These are phyloP conservation scores for Trichosporon coremiiforme DNA, from an alignment of 1,284 basidiomycete genomes.

Conservation along the genomic window DNA sequence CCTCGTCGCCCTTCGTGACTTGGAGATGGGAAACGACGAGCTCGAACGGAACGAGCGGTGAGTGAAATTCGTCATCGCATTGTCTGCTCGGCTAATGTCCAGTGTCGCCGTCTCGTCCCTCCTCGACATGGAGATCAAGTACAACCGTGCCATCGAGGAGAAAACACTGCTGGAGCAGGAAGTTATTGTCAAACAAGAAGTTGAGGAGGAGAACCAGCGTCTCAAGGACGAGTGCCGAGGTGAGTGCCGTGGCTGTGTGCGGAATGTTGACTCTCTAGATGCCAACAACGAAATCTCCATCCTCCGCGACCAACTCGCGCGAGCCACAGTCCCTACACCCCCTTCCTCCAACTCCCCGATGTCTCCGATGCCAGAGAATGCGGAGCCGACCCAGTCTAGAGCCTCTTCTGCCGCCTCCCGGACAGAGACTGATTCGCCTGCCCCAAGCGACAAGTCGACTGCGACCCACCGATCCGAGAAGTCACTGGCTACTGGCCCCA, in stretches of 20 bases:
- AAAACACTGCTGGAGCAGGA: constrained; percentile 97
- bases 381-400: background rate
- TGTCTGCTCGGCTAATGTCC: background rate
- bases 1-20: constrained; percentile 78
- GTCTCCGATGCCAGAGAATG: constrained; percentile 42
- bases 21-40: constrained; percentile 96
- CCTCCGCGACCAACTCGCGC: constrained; percentile 67
- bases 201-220: constrained; percentile 91
- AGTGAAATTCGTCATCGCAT: constrained; percentile 19
- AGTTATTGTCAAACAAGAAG: constrained; percentile 80
- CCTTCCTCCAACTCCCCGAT: constrained; percentile 45
- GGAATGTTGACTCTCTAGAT: constrained; percentile 34
- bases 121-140: constrained; percentile 86
- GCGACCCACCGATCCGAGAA: constrained; percentile 19
- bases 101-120: constrained; percentile 84
- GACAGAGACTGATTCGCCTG: constrained; percentile 27
- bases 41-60: constrained; percentile 82
- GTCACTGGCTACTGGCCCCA: constrained; percentile 6
- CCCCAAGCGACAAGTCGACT: constrained; percentile 19
- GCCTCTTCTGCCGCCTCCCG: constrained; percentile 20
- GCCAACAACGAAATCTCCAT: constrained; percentile 81
- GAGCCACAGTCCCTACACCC: constrained; percentile 41
- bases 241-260: constrained; percentile 52
- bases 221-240: constrained; percentile 92
- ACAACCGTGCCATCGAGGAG: constrained; percentile 88